Evolutionary conservation across 345 rosid species (phyloP), one percentile per base, ranked within the genome.

Genomic region (Rhodamnia rubescens): DNA sequence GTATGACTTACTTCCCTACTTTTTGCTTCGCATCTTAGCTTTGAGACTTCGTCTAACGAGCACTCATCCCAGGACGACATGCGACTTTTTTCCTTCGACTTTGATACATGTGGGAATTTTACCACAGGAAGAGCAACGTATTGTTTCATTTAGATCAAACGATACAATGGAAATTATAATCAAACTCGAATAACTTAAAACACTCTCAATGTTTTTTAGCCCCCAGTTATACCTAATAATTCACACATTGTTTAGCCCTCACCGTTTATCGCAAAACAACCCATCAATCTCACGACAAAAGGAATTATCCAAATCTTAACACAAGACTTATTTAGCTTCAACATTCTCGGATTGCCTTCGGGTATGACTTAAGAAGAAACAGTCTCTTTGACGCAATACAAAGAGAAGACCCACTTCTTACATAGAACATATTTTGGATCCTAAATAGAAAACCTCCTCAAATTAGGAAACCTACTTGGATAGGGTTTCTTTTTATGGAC

Each of bases 181-280:
- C 3, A 69, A 7, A 8, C 13, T 69, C 5, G 7, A 36, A 2
- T 69, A 11, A 36, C 10, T 69, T 16, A 36, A 36, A 1, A 36
- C 4, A 36, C 11, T 32, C 26, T 69, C 3, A 18, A 5, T 32
- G 26, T 8, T 69, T 18, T 6, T 6, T 3, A 69, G 10, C 78
- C 20, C 44, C 20, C 36, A 18, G 4, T 69, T 69, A 2, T 4
- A 18, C 24, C 3, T 0, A 0, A 32, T 64, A 69, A 20, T 4
- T 32, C 22, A 64, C 24, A 64, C 3, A 8, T 1, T 32, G 36
- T 32, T 32, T 64, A 16, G 22, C 44, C 36, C 3, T 64, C 22
- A 29, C 0, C 29, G 0, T 61, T 61, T 7, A 20, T 61, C 4
- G 9, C 5, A 4, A 29, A 61, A 61, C 22, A 61, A 61, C 16